Percentiles rank a stretch among this genome's conserved stretches.
Conservation (phyloP, 2,329 filamentous ascomycete genomes). For the Pestalotiopsis sp. region DNA sequence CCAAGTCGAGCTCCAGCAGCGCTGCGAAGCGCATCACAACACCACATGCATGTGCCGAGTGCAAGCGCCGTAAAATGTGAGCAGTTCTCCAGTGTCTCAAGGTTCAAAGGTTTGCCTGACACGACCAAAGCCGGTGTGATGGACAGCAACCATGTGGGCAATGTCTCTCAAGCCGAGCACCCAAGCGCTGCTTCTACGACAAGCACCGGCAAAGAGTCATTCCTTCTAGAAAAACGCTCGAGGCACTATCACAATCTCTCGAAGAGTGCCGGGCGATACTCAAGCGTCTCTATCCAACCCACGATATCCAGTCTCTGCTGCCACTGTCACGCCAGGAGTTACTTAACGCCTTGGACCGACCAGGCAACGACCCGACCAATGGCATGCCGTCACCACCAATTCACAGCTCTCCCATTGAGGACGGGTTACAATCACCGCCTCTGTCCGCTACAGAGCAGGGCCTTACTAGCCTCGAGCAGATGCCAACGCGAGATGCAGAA, state of each 20-base stretch:
- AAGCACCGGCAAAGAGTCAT: slow-evolving; percentile 78
- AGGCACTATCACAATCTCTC: slow-evolving; percentile 65
- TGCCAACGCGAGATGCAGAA: slow-evolving; percentile 65
- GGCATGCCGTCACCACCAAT: slow-evolving; percentile 57
- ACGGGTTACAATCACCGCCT: slow-evolving; percentile 51
- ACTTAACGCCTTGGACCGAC: slow-evolving; percentile 56
- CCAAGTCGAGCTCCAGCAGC: slow-evolving; percentile 31
- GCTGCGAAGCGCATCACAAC: slow-evolving; percentile 37
- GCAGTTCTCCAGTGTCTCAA: slow-evolving; percentile 17
- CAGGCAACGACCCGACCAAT: slow-evolving; percentile 40
- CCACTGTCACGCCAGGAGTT: slow-evolving; percentile 62
- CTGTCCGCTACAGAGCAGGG: slow-evolving; percentile 53
- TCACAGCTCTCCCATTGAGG: slow-evolving; percentile 49
- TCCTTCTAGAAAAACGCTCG: slow-evolving; percentile 73
- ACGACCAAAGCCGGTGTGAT: slow-evolving; percentile 64
- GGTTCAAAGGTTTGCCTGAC: background rate
- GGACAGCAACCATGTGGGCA: slow-evolving; percentile 81
- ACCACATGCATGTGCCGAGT: slow-evolving; percentile 47
- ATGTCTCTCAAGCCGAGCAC: slow-evolving; percentile 79
- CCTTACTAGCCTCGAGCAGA: slow-evolving; percentile 64
- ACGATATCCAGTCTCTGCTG: slow-evolving; percentile 53
- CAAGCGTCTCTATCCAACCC: slow-evolving; percentile 63
- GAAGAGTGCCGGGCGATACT: slow-evolving; percentile 68
- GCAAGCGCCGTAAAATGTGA: slow-evolving; percentile 77
- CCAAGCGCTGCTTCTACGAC: slow-evolving; percentile 78